Evolutionary conservation across 495 filamentous ascomycete species (phyloP).

Genomic region (Xylaria bambusicola): DNA sequence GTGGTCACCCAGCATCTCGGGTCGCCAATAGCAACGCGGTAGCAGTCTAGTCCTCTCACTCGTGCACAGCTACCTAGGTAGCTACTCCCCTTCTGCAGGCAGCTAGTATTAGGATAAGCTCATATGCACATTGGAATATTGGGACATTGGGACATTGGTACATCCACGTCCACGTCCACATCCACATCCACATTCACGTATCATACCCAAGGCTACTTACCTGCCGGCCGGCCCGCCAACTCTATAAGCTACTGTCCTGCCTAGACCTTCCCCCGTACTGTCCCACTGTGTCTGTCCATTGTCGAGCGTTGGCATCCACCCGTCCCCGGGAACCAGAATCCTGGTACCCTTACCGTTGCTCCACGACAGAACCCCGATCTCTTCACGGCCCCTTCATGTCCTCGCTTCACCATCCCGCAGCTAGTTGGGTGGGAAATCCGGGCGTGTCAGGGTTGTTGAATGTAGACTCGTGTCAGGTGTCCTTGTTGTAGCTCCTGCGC

Average conservation of each 20-base stretch:
- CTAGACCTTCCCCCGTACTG: background rate
- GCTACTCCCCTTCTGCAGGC: background rate
- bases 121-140: constrained; percentile 6
- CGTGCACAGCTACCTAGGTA: background rate
- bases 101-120: constrained; percentile 3
- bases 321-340: background rate
- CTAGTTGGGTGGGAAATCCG: constrained; percentile 16
- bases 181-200: background rate
- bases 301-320: constrained; percentile 11
- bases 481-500: constrained; percentile 11
- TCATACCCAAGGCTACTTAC: background rate
- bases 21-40: constrained; percentile 17
- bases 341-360: constrained; percentile 5
- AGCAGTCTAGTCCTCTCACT: background rate
- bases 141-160: too few species aligned
- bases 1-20: constrained; percentile 21
- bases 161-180: background rate
- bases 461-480: constrained; percentile 9
- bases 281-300: background rate
- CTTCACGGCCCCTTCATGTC: constrained; percentile 15
- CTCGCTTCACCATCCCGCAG: constrained; percentile 10
- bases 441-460: constrained; percentile 11
- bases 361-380: constrained; percentile 1
- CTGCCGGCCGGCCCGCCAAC: background rate
- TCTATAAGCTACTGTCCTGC: background rate